A percentile compares a stretch with the other conserved stretches of the same genome.
Conservation (phyloP, 2,329 filamentous ascomycete species). For the Aspergillus vadensis region DNA sequence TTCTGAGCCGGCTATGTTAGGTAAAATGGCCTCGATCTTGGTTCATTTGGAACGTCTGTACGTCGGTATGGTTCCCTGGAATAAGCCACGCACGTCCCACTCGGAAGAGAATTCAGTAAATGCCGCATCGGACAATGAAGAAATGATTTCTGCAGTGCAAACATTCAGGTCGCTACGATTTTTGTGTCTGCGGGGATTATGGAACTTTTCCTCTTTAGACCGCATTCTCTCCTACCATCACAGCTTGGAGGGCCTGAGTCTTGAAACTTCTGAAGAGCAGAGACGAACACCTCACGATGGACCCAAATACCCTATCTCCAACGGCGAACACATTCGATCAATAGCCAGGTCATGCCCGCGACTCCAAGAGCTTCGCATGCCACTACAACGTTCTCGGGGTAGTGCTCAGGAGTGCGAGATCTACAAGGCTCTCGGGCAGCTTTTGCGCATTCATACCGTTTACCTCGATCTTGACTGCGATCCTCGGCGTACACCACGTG, state of each 20-base stretch:
- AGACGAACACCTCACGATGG: neutral
- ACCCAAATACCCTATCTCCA: conserved; percentile 1
- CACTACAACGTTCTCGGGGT: conserved; percentile 4
- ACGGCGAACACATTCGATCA: neutral
- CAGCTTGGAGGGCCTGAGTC: conserved; percentile 2
- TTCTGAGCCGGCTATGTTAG: neutral
- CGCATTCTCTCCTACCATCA: conserved; percentile 7
- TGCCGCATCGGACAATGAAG: neutral
- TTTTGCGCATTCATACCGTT: neutral
- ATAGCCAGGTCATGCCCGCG: conserved; percentile 2
- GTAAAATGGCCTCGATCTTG: neutral
- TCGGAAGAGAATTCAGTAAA: neutral
- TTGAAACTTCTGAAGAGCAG: neutral
- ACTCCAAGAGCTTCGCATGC: conserved; percentile 8
- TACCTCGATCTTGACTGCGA: conserved; percentile 12
- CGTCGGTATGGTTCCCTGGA: neutral
- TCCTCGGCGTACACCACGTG: neutral
- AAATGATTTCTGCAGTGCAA: neutral
- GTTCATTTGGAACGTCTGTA: neutral
- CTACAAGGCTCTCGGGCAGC: conserved; percentile 3
- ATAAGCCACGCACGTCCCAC: neutral
- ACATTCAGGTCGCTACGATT: neutral
- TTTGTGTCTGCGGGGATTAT: conserved; percentile 1
- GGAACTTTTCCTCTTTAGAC: neutral
- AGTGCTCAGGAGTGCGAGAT: neutral